phyloP scores from a whole-genome alignment of 345 rosid genomes.

The Toxicodendron radicans region DNA sequence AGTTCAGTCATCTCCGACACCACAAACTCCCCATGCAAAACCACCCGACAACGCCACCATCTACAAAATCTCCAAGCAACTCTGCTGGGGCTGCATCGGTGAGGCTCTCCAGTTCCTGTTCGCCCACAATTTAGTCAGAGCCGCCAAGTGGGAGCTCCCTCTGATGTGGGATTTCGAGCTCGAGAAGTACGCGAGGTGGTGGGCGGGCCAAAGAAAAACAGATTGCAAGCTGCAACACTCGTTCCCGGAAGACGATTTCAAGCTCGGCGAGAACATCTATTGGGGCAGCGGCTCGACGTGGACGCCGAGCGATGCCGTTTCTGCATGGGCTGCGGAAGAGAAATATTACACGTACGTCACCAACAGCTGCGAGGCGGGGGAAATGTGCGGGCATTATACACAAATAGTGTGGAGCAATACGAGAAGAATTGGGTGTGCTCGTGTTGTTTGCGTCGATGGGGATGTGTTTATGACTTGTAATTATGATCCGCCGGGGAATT shows the following conservation, averaged over 20 bases:
- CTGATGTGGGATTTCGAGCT: conserved; percentile 72
- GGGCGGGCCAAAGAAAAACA: conserved; percentile 67
- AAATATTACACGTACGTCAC: conserved; percentile 56
- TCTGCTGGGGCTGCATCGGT: conserved; percentile 63
- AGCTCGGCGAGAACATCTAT: conserved; percentile 76
- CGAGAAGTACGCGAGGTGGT: conserved; percentile 66
- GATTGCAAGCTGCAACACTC: conserved; percentile 75
- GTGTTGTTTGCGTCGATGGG: conserved; percentile 67
- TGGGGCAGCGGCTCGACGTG: conserved; percentile 78
- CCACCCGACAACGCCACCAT: conserved; percentile 37
- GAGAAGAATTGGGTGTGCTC: conserved; percentile 70
- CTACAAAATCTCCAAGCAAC: conserved; percentile 51
- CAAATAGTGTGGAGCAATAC: conserved; percentile 82
- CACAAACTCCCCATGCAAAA: conserved; percentile 1
- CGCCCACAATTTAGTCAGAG: conserved; percentile 67
- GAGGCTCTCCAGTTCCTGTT: conserved; percentile 74
- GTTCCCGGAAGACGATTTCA: conserved; percentile 52
- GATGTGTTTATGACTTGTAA: conserved; percentile 93
- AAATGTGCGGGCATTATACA: conserved; percentile 87
- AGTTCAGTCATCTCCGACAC: conserved; percentile 20
- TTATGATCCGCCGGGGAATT: conserved; percentile 84
- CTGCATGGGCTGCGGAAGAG: conserved; percentile 73
- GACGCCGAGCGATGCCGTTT: conserved; percentile 66
- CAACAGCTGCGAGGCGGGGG: conserved; percentile 56
- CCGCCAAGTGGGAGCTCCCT: conserved; percentile 62